Evolutionary conservation across 2,329 filamentous ascomycete genomes (phyloP).

Genomic region (Beauveria pseudobassiana): DNA sequence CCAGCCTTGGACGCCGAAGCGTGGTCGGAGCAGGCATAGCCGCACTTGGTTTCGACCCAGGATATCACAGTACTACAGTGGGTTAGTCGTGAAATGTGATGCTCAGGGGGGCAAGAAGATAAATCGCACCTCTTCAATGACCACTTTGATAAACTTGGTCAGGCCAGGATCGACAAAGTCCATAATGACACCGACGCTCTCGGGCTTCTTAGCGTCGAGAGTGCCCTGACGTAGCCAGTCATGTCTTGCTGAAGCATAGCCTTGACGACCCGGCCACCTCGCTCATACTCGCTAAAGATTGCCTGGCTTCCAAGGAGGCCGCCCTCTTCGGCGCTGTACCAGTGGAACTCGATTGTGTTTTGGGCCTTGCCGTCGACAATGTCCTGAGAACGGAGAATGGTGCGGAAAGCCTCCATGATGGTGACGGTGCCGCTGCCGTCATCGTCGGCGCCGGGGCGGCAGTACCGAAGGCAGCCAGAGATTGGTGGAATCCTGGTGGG

Average conservation of each 20-base stretch:
- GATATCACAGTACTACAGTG: constrained; percentile 71
- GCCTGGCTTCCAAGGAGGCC: constrained; percentile 83
- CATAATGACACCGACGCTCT: constrained; percentile 86
- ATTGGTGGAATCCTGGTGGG: constrained; percentile 94
- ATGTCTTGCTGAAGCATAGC: constrained; percentile 99
- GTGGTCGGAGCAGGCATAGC: constrained; percentile 75
- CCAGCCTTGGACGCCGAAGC: constrained; percentile 66
- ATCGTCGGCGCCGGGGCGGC: constrained; percentile 87
- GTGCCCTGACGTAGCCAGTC: constrained; percentile 87
- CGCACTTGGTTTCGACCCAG: constrained; percentile 80
- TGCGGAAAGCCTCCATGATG: constrained; percentile 83
- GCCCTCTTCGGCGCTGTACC: constrained; percentile 88
- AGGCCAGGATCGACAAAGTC: constrained; percentile 80
- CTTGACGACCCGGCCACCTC: constrained; percentile 66
- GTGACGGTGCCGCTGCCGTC: constrained; percentile 91
- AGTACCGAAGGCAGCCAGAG: constrained; percentile 79
- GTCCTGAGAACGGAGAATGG: constrained; percentile 65
- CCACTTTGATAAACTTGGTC: constrained; percentile 83
- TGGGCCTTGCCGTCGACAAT: constrained; percentile 62
- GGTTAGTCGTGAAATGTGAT: neutral
- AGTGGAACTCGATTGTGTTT: constrained; percentile 95
- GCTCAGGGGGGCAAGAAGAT: neutral
- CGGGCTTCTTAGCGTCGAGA: constrained; percentile 70
- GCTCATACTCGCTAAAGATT: constrained; percentile 77
- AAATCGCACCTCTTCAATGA: constrained; percentile 52